Evolutionary conservation across 2,329 filamentous ascomycete species (phyloP).

Genomic region (Verticillium nubilum): DNA sequence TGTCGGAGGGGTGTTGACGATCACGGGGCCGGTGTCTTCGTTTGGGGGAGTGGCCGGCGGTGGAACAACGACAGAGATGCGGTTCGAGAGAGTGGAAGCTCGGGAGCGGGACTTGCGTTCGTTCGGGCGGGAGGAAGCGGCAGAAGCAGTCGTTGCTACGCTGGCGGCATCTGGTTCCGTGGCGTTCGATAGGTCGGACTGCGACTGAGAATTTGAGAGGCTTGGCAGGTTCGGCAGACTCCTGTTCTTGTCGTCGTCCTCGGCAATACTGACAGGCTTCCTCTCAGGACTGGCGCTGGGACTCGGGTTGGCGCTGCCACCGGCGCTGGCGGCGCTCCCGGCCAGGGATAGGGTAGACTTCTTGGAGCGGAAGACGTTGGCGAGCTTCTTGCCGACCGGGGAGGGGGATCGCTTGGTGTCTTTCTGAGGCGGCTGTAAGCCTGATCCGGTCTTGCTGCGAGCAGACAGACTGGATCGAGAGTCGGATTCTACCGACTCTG

Average conservation of each 20-base stretch:
- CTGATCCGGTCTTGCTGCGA: slow-evolving; percentile 23
- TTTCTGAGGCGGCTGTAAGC: slow-evolving; percentile 34
- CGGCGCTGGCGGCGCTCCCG: neutral
- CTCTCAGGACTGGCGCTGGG: slow-evolving; percentile 35
- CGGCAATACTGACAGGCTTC: slow-evolving; percentile 4
- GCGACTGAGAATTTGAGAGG: slow-evolving; percentile 3
- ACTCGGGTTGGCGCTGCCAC: slow-evolving; percentile 15
- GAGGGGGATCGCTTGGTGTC: slow-evolving; percentile 57
- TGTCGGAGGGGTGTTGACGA: slow-evolving; percentile 63
- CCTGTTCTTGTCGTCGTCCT: neutral
- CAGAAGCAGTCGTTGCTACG: slow-evolving; percentile 6
- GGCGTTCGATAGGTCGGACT: slow-evolving; percentile 6
- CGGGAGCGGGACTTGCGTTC: neutral
- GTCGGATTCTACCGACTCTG: slow-evolving; percentile 25
- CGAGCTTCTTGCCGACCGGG: slow-evolving; percentile 53
- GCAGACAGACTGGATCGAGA: slow-evolving; percentile 19
- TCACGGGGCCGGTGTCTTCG: slow-evolving; percentile 38
- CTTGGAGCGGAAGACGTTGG: slow-evolving; percentile 63
- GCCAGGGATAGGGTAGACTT: slow-evolving; percentile 31
- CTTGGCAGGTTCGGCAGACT: neutral
- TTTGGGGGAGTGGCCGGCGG: slow-evolving; percentile 43
- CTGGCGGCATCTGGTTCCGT: slow-evolving; percentile 2
- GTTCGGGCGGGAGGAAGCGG: neutral
- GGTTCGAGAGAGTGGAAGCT: neutral
- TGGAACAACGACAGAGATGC: slow-evolving; percentile 11